Percentiles rank a stretch among this genome's conserved stretches.
These are phyloP conservation scores for Rosa rugosa DNA, from an alignment of 306 rosid genomes.

Conservation along the genomic window DNA sequence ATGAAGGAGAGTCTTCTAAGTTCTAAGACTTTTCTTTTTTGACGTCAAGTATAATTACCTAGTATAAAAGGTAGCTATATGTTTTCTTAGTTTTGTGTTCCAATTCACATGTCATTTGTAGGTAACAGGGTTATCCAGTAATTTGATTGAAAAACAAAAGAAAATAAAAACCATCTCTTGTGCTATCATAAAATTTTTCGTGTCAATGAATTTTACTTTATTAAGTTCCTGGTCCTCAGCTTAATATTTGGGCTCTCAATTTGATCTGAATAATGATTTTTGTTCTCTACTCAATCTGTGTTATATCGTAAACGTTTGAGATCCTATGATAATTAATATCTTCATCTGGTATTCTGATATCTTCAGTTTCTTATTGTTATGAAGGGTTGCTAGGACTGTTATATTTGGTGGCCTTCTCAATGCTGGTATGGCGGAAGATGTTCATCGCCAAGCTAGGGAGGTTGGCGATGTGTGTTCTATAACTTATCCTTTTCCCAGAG, in stretches of 20 bases:
- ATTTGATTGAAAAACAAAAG: not conserved
- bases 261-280: not conserved
- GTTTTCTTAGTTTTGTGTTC: not conserved
- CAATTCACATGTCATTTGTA: not conserved
- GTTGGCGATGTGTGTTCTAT: constrained; percentile 68
- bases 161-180: not conserved
- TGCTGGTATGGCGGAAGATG: constrained; percentile 73
- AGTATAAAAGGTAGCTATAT: not conserved
- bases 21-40: not conserved
- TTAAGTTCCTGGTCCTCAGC: not conserved
- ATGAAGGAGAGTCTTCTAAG: not conserved
- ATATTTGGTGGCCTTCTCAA: constrained; percentile 74
- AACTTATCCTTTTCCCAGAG: constrained; percentile 75
- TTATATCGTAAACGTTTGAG: not conserved
- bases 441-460: constrained; percentile 66
- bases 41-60: not conserved
- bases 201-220: not conserved
- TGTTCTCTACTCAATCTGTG: not conserved
- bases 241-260: not conserved
- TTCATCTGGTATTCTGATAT: constrained; percentile 13
- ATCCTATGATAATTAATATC: not conserved
- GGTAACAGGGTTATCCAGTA: not conserved
- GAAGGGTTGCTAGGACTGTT: constrained; percentile 93
- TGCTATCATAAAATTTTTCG: not conserved
- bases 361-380: constrained; percentile 26